Conservation (phyloP, 345 rosid genomes). For the Aquilaria sinensis region DNA sequence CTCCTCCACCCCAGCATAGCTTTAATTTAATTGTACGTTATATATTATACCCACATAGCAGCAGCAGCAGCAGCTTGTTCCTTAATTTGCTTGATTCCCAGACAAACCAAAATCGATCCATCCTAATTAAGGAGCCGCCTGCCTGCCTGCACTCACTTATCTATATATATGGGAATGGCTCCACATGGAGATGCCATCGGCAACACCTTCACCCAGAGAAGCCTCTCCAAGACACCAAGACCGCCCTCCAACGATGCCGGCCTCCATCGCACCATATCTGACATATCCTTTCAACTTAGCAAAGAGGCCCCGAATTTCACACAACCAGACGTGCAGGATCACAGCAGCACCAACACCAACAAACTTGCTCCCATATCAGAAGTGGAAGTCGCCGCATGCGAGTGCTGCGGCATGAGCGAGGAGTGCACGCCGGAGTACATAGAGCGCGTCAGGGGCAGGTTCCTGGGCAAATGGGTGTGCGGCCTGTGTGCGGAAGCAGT, state of each 20-base stretch:
- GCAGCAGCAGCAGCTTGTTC: too few relatives aligned
- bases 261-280: constrained; percentile 64
- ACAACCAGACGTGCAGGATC: not conserved
- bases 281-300: constrained; percentile 42
- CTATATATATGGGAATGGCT: constrained; percentile 36
- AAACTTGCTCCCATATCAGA: constrained; percentile 53
- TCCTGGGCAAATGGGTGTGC: constrained; percentile 75
- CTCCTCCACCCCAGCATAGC: too few relatives aligned
- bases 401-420: constrained; percentile 90
- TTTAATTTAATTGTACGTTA: too few relatives aligned
- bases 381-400: constrained; percentile 75
- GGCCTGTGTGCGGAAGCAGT: constrained; percentile 90
- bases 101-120: too few relatives aligned
- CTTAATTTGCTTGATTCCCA: too few relatives aligned
- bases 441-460: constrained; percentile 54
- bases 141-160: not conserved
- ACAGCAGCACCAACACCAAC: too few relatives aligned
- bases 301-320: constrained; percentile 24
- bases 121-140: too few relatives aligned
- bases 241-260: constrained; percentile 26
- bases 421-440: constrained; percentile 86
- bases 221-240: constrained; percentile 51
- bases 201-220: constrained; percentile 21
- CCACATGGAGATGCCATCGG: constrained; percentile 47
- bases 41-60: too few relatives aligned